phyloP scores from a whole-genome alignment of 192 early-diverging fungal species.

The Coemansia sp. region DNA sequence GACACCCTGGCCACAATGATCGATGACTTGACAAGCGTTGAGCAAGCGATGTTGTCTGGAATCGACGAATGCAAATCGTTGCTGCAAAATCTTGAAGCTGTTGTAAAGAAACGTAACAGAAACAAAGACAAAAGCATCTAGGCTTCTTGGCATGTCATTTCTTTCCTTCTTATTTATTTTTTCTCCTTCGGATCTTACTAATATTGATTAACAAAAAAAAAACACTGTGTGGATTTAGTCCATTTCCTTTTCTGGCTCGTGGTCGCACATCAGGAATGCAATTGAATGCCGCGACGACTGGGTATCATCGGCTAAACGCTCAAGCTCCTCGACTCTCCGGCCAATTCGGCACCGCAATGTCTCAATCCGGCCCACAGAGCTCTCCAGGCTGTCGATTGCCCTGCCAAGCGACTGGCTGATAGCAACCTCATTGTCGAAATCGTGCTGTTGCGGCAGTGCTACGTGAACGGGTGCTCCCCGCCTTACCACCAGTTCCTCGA shows the following conservation, averaged over 20 bases:
- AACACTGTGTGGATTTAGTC: too few species aligned
- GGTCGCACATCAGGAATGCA: conserved; percentile 27
- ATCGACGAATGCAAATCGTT: conserved; percentile 46
- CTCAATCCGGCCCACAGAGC: conserved; percentile 32
- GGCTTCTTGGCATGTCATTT: not conserved
- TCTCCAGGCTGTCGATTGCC: conserved; percentile 20
- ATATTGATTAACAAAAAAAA: too few species aligned
- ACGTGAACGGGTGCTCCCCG: not conserved
- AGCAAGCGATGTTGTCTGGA: conserved; percentile 37
- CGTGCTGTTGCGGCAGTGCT: not conserved
- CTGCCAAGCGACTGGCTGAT: conserved; percentile 14
- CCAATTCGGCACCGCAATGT: conserved; percentile 20
- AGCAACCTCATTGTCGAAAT: too few species aligned
- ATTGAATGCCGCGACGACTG: conserved; percentile 22
- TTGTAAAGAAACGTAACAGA: conserved; percentile 11
- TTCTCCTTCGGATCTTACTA: too few species aligned
- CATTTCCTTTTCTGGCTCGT: not conserved
- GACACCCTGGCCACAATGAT: conserved; percentile 37
- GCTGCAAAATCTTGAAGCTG: conserved; percentile 28
- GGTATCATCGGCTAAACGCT: not conserved
- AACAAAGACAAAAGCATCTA: not conserved
- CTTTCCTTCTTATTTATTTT: not conserved
- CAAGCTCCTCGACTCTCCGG: conserved; percentile 14
- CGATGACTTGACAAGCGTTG: conserved; percentile 40
- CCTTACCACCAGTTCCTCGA: conserved; percentile 14